Evolutionary conservation across 2,329 filamentous ascomycete species (phyloP).

Genomic region (Beauveria scarabaeidicola): DNA sequence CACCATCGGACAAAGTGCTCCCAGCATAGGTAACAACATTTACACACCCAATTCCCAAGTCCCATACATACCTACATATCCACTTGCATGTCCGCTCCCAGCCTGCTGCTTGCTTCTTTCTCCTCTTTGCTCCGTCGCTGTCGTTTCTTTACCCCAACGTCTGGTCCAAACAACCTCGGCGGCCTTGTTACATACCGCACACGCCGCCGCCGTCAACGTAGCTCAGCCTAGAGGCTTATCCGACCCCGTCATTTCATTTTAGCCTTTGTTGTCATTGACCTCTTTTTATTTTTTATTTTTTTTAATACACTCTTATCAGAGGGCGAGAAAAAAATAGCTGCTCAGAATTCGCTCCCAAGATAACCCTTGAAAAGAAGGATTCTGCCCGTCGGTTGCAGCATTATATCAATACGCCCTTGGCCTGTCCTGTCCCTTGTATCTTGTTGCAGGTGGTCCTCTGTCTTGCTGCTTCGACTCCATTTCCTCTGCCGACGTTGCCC

Average conservation of each 20-base stretch:
- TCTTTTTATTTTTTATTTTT: no score
- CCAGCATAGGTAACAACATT: not conserved
- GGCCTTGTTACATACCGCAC: not conserved
- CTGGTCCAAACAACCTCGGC: not conserved
- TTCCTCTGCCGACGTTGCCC: not conserved
- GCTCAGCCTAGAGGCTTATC: not conserved
- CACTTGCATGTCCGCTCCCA: conserved; percentile 5
- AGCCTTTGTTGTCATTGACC: not conserved
- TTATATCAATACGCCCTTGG: not conserved
- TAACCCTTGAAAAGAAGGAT: no score
- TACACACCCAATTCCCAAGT: not conserved
- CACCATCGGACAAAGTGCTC: conserved; percentile 2
- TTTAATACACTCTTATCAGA: not conserved
- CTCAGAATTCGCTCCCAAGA: not conserved
- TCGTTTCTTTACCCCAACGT: conserved; percentile 11
- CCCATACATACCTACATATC: conserved; percentile 4
- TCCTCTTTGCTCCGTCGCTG: conserved; percentile 12
- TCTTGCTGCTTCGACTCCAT: not conserved
- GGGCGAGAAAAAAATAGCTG: not conserved
- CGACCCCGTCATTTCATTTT: not conserved
- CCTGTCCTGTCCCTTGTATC: conserved; percentile 1
- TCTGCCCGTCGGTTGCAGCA: not conserved
- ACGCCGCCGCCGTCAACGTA: not conserved
- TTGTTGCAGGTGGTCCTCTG: not conserved
- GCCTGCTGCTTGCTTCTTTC: conserved; percentile 5